phyloP scores from a whole-genome alignment of 345 rosid species.

The Eucalyptus sp. region DNA sequence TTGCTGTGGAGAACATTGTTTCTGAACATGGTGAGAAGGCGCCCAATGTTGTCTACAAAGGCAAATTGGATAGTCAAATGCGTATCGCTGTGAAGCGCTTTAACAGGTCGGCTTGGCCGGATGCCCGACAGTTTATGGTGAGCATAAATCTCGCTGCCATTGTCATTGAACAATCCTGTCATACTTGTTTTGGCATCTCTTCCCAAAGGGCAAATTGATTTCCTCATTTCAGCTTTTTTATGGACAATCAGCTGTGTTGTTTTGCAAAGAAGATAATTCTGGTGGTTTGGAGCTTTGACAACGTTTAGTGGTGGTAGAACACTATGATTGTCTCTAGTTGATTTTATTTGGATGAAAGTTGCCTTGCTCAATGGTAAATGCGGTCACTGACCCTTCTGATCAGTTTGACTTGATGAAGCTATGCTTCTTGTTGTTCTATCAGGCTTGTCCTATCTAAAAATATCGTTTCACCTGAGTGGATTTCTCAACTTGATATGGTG shows the following conservation, averaged over 20 bases:
- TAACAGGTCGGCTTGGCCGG: constrained; percentile 90
- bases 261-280: not conserved
- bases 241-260: not conserved
- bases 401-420: not conserved
- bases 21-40: constrained; percentile 95
- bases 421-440: not conserved
- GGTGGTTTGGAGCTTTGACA: not conserved
- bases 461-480: not conserved
- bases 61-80: constrained; percentile 65
- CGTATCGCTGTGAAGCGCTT: constrained; percentile 88
- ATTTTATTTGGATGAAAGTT: not conserved
- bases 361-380: not conserved
- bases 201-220: not conserved
- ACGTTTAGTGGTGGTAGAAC: not conserved
- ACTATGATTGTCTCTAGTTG: not conserved
- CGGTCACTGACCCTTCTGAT: not conserved
- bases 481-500: not conserved
- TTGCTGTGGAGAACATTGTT: constrained; percentile 80
- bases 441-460: not conserved
- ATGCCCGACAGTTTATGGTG: constrained; percentile 75
- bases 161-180: not conserved
- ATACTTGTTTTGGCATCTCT: not conserved
- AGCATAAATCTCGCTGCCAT: not conserved
- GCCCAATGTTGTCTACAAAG: constrained; percentile 84
- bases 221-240: not conserved